Conservation (phyloP, 306 rosid genomes). For the Prunus persica region Prunus_persica_NCBIv2 NC_034009.1:37748001-37748500, state of each 20-base stretch:
- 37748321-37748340: slow-evolving; percentile 7
- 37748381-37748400: slow-evolving; percentile 11
- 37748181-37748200: neutral
- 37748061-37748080: no score
- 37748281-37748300: slow-evolving; percentile 40
- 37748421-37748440: neutral
- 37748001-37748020: no score
- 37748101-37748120: neutral
- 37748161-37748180: neutral
- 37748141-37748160: neutral
- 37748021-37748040: no score
- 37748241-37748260: slow-evolving; percentile 37
- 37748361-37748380: slow-evolving; percentile 13
- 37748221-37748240: slow-evolving; percentile 1
- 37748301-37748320: slow-evolving; percentile 20
- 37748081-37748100: no score
- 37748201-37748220: neutral
- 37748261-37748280: slow-evolving; percentile 36
- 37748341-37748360: slow-evolving; percentile 12
- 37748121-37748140: neutral
- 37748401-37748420: slow-evolving; percentile 10
- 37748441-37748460: neutral
- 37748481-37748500: neutral
- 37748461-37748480: slow-evolving; percentile 18
- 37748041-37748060: no score